These are phyloP conservation scores for Mollisia scopiformis DNA, from an alignment of 2,329 filamentous ascomycete species.

Conservation along the genomic window DNA sequence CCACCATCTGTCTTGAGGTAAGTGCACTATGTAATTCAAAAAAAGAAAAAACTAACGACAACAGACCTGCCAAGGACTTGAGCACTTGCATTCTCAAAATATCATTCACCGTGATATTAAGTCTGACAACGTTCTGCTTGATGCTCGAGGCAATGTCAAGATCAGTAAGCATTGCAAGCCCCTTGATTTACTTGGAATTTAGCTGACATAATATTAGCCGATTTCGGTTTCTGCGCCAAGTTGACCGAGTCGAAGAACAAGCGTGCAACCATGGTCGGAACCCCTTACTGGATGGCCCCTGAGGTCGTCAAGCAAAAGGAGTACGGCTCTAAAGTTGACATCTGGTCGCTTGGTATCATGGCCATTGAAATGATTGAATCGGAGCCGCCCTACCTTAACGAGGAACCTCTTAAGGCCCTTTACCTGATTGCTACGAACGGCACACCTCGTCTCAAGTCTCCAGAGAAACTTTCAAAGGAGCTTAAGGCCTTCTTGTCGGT, in stretches of 20 bases:
- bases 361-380: constrained; percentile 99
- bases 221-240: constrained; percentile 99
- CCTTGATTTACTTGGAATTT: background rate
- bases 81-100: constrained; percentile 92
- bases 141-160: constrained; percentile 94
- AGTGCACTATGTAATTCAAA: constrained; percentile 35
- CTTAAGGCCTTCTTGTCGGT: constrained; percentile 96
- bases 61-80: constrained; percentile 92
- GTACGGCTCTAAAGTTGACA: constrained; percentile 97
- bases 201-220: constrained; percentile 63
- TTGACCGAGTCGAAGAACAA: constrained; percentile 96
- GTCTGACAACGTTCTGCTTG: constrained; percentile 95
- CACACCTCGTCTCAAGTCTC: constrained; percentile 95
- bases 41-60: background rate
- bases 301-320: constrained; percentile 99
- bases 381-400: constrained; percentile 96
- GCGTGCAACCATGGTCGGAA: constrained; percentile 98
- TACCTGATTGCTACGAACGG: constrained; percentile 98
- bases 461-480: constrained; percentile 96
- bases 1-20: constrained; percentile 96
- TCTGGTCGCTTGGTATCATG: constrained; percentile 99
- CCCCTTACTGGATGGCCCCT: constrained; percentile 99
- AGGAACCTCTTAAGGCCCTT: constrained; percentile 94
- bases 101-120: constrained; percentile 99
- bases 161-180: constrained; percentile 68